These are phyloP conservation scores for Saccharomycopsis vini DNA, from an alignment of 805 yeast species.

Conservation along the genomic window DNA sequence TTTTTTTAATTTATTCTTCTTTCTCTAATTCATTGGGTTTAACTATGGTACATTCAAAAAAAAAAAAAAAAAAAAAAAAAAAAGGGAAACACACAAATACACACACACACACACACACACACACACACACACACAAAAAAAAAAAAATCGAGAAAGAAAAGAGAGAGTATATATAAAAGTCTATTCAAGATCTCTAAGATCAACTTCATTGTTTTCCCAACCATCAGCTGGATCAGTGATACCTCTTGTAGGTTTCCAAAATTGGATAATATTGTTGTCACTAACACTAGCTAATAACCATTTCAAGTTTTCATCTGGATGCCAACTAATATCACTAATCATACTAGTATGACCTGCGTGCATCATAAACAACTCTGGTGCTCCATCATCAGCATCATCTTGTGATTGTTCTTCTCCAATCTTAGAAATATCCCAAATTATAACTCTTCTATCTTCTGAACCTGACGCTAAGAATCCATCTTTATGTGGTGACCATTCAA, in stretches of 20 bases:
- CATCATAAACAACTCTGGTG: constrained; percentile 82
- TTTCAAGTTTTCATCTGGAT: constrained; percentile 46
- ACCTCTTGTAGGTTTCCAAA: constrained; percentile 35
- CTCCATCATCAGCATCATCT: constrained; percentile 87
- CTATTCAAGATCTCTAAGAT: constrained; percentile 23
- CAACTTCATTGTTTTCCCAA: constrained; percentile 12
- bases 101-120: too few relatives aligned
- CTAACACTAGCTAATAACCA: constrained; percentile 62
- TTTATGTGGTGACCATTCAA: constrained; percentile 69
- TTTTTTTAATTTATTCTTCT: too few relatives aligned
- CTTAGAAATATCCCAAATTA: constrained; percentile 70
- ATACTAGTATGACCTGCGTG: constrained; percentile 86
- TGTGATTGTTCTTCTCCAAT: constrained; percentile 80
- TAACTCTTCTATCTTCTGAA: constrained; percentile 66
- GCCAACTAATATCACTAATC: constrained; percentile 65
- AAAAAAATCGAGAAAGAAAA: too few relatives aligned
- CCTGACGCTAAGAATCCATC: constrained; percentile 77
- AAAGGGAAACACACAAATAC: too few relatives aligned
- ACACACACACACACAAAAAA: too few relatives aligned
- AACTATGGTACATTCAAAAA: too few relatives aligned
- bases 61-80: too few relatives aligned
- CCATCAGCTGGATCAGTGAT: constrained; percentile 25
- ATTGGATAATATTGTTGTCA: constrained; percentile 36
- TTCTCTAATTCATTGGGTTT: too few relatives aligned
- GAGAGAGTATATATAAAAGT: neutral